phyloP scores from a whole-genome alignment of 2,329 filamentous ascomycete genomes.

The Phoma sp. region DNA sequence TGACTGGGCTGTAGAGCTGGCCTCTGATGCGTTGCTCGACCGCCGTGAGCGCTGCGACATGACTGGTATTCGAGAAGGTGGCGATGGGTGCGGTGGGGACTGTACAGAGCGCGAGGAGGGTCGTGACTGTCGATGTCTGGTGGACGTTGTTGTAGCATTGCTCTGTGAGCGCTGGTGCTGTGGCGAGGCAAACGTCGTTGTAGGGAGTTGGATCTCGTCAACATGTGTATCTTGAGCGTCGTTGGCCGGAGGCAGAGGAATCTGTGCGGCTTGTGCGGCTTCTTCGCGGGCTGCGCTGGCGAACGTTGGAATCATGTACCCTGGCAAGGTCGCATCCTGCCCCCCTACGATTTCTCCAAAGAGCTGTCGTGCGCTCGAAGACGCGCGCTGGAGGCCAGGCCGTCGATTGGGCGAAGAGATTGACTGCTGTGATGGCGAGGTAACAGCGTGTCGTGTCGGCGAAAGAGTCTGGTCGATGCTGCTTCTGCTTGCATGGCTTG shows the following conservation, averaged over 20 bases:
- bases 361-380: conserved; percentile 34
- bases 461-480: conserved; percentile 35
- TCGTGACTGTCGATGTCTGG: conserved; percentile 19
- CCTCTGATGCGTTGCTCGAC: conserved; percentile 44
- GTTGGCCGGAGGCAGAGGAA: conserved; percentile 13
- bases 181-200: conserved; percentile 23
- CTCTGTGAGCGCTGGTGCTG: conserved; percentile 30
- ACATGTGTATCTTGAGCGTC: conserved; percentile 13
- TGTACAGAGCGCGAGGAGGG: conserved; percentile 20
- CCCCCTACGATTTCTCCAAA: conserved; percentile 47
- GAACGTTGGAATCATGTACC: conserved; percentile 42
- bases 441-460: conserved; percentile 20
- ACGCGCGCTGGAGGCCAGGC: conserved; percentile 23
- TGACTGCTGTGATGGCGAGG: conserved; percentile 24
- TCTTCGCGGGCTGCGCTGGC: conserved; percentile 24
- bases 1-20: conserved; percentile 44
- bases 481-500: conserved; percentile 22
- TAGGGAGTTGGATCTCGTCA: conserved; percentile 21
- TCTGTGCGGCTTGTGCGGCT: conserved; percentile 15
- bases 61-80: conserved; percentile 45
- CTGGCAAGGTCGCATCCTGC: conserved; percentile 38
- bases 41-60: conserved; percentile 38
- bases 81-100: conserved; percentile 32
- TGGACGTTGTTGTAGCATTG: conserved; percentile 23
- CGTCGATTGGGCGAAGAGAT: conserved; percentile 31